Base-by-base conservation (phyloP, 2,329 filamentous ascomycete species). In the Botrytis deweyae region DNA sequence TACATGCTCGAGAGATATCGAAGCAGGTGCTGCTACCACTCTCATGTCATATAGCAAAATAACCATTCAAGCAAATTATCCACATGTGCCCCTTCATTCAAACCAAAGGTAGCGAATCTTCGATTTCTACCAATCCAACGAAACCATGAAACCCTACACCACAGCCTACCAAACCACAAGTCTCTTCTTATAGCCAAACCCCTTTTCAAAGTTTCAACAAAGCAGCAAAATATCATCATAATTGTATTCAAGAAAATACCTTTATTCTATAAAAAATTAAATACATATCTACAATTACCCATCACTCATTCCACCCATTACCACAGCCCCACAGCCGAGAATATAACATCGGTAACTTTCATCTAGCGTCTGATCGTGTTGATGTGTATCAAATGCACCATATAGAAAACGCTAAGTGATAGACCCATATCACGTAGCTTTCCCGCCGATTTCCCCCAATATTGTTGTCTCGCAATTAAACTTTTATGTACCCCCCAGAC, bases 21-120 rank as follows among this genome's bases (percentile, higher is more conserved):
- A 72, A 72, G 70, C 70, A 72, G 70, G 70, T 72, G 70, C 70
- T 72, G 70, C 70, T 72, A 61, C 62, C 36, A 36, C 59, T 46
- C 38, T 46, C 46, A 20, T 36, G 36, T 22, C 38, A 36, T 33
- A 46, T 49, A 66, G 42, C 64, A 20, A 36, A 46, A 49, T 22
- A 66, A 25, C 36, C 5, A 22, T 20, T 36, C 10, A 25, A 16
- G 22, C 29, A 49, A 46, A 33, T 40, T 3, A 44, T 6, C 29
- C 33, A 14, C 36, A 40, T 29, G 22, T 25, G 25, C 33, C 36
- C 36, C 9, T 55, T 12, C 44, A 69, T 20, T n/a, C 33, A 42
- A 58, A 36, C 29, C 25, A 33, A 33, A 59, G n/a, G 33, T 29
- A 44, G 3, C 40, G 40, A 33, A 20, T 20, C 14, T 62, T 62